phyloP scores from a whole-genome alignment of 2,329 filamentous ascomycete species.

The Geosmithia putterillii region DNA sequence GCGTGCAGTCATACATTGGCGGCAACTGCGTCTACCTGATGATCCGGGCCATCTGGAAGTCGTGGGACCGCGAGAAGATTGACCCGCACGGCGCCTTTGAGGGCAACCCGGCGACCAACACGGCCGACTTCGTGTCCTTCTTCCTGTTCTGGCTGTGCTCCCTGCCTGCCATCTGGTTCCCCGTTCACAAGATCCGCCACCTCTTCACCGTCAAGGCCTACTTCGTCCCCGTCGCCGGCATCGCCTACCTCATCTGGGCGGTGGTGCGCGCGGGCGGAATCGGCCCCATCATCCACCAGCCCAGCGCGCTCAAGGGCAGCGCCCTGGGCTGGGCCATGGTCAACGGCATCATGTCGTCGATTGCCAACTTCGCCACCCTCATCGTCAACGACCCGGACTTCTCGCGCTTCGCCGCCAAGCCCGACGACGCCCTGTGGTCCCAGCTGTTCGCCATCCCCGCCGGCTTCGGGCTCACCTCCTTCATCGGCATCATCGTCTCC shows the following conservation, averaged over 20 bases:
- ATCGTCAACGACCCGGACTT: slow-evolving; percentile 81
- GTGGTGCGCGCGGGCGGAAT: slow-evolving; percentile 70
- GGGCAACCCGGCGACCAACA: slow-evolving; percentile 54
- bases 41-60: slow-evolving; percentile 74
- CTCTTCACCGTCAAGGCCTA: slow-evolving; percentile 84
- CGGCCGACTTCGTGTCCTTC: slow-evolving; percentile 67
- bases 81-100: slow-evolving; percentile 54
- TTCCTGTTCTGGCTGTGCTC: slow-evolving; percentile 78
- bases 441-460: slow-evolving; percentile 65
- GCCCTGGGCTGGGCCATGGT: slow-evolving; percentile 72
- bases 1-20: slow-evolving; percentile 76
- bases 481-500: slow-evolving; percentile 71
- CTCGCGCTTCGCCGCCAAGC: slow-evolving; percentile 67
- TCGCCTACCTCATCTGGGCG: slow-evolving; percentile 82
- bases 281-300: slow-evolving; percentile 68
- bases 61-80: slow-evolving; percentile 46
- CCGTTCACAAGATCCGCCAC: slow-evolving; percentile 78
- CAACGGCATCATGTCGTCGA: slow-evolving; percentile 75
- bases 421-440: slow-evolving; percentile 65
- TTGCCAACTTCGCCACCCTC: slow-evolving; percentile 82
- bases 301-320: slow-evolving; percentile 49
- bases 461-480: slow-evolving; percentile 67
- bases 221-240: slow-evolving; percentile 70
- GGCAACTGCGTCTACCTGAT: slow-evolving; percentile 78
- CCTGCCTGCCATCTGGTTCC: slow-evolving; percentile 78